Evolutionary conservation across 257 asterid genomes (phyloP).

Genomic region (Gentiana macrophylla): DNA sequence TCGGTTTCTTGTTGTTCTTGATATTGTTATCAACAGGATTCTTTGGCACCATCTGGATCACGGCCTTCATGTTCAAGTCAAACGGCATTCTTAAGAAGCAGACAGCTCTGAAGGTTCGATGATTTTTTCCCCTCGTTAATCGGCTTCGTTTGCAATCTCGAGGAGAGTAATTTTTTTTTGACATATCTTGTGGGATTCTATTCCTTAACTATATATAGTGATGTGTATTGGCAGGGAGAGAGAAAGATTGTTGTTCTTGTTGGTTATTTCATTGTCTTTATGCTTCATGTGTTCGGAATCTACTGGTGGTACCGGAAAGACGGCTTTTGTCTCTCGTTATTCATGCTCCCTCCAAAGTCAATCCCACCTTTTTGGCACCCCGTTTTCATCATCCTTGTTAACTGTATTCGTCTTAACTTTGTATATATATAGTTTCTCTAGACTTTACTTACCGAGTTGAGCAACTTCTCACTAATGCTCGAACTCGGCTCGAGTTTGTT

Average conservation of each 20-base stretch:
- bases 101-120: slow-evolving; percentile 78
- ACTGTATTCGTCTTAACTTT: slow-evolving; percentile 30
- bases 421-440: too few relatives aligned
- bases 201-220: not conserved
- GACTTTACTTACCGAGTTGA: too few relatives aligned
- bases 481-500: too few relatives aligned
- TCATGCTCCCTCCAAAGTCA: slow-evolving; percentile 76
- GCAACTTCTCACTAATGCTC: too few relatives aligned
- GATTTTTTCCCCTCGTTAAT: not conserved
- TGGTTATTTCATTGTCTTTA: slow-evolving; percentile 42
- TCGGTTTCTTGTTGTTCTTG: too few relatives aligned
- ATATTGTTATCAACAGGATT: too few relatives aligned
- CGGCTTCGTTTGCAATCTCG: not conserved
- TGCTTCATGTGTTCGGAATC: slow-evolving; percentile 57
- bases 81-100: slow-evolving; percentile 82
- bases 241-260: slow-evolving; percentile 54
- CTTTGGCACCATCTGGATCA: slow-evolving; percentile 31
- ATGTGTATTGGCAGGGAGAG: slow-evolving; percentile 64
- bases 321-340: slow-evolving; percentile 52
- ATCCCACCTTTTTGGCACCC: slow-evolving; percentile 96
- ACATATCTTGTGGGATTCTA: not conserved
- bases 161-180: not conserved
- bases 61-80: slow-evolving; percentile 70
- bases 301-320: slow-evolving; percentile 74
- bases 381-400: slow-evolving; percentile 57